phyloP scores from a whole-genome alignment of 345 rosid species.

The Theobroma cacao region DNA sequence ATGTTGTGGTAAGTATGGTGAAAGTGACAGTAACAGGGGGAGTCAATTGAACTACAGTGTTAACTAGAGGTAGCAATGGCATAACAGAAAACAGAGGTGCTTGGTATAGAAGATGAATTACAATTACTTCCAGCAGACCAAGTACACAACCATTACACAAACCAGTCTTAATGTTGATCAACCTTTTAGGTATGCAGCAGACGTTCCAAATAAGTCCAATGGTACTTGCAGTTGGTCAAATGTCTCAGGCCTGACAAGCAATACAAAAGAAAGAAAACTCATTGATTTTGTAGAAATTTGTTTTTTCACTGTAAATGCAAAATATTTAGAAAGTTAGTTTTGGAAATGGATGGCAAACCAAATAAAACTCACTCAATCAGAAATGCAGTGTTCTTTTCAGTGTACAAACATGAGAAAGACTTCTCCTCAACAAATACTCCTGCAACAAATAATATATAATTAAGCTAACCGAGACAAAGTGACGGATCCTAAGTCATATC shows the following conservation, averaged over 20 bases:
- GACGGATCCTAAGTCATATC: neutral
- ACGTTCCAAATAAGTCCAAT: conserved; percentile 67
- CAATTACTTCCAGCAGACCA: neutral
- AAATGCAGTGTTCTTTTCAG: conserved; percentile 59
- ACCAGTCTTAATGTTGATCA: conserved; percentile 9
- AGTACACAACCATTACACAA: conserved; percentile 4
- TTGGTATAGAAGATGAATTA: neutral
- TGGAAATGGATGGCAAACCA: neutral
- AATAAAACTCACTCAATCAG: conserved; percentile 71
- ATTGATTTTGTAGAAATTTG: neutral
- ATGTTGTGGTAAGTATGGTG: neutral
- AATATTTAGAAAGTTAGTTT: neutral
- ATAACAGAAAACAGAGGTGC: neutral
- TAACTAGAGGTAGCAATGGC: neutral
- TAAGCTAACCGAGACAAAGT: neutral
- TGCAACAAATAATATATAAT: conserved; percentile 29
- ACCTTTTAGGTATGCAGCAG: conserved; percentile 79
- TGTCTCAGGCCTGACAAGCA: conserved; percentile 57
- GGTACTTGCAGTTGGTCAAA: conserved; percentile 90
- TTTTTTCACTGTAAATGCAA: neutral
- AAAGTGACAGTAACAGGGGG: neutral
- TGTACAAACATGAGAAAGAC: conserved; percentile 73
- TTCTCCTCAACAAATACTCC: conserved; percentile 85
- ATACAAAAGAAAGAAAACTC: conserved; percentile 1
- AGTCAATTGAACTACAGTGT: neutral